Base-by-base conservation (phyloP, 2,329 filamentous ascomycete genomes). In the Pleomassaria siparia region DNA sequence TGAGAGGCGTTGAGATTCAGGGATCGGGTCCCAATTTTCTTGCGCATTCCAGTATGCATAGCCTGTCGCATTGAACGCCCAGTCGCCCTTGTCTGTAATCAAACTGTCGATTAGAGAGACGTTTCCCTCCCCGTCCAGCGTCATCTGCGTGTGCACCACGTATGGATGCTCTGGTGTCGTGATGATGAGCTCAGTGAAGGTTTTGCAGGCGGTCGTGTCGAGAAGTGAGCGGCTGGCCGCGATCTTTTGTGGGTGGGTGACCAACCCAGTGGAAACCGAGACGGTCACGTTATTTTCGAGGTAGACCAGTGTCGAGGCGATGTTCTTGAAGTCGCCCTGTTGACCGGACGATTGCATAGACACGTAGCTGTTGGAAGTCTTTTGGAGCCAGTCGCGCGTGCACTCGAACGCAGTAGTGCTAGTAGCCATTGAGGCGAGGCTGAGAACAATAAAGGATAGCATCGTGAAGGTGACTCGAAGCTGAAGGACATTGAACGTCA, bases 1-100 rank as follows among this genome's bases (percentile, higher is more conserved):
- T 7, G 48, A 25, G 13, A 35, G 12, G 12, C 44, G 33, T 22
- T 43, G 33, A 7, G 9, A 18, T 35, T 43, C 48, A 4, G 48
- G 48, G 22, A 50, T 50, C 10, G 48, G 48, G 44, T 47, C 43
- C 48, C 48, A 50, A 21, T 29, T 47, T 20, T 50, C 48, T 8
- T 33, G n/a, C 13, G 21, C 15, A 16, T 33, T 40, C 29, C 35
- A 50, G 24, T 43, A 36, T 3, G 30, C 24, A 12, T 36, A 43
- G 7, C 44, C 44, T 15, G 44, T 50, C 15, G 48, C 48, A 16
- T 50, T 47, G 40, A 50, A 50, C 9, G 29, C 16, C 48, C 48
- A 50, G 21, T 50, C 48, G 4, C 48, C 48, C 18, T 46, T 33
- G 25, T 47, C 44, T 10, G 48, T 47, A 7, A 50, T 26, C 9